Percentiles rank a stretch among this genome's conserved stretches.
Conservation (phyloP, 139 green algal genomes). For the Chlamydomonas incerta region DNA sequence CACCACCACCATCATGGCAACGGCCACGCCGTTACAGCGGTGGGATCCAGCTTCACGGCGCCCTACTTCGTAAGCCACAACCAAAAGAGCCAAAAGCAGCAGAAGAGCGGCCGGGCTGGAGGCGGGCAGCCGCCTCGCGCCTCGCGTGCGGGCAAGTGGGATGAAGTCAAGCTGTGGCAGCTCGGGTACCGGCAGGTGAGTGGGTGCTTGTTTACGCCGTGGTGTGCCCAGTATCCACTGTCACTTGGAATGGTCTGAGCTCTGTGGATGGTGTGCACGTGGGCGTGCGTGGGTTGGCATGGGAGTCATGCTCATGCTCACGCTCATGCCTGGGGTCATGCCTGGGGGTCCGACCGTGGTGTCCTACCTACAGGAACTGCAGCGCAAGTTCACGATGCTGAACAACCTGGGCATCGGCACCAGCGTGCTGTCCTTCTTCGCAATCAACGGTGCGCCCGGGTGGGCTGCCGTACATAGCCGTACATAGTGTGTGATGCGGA, state of each 20-base stretch:
- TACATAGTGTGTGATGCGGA: too few relatives aligned
- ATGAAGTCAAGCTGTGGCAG: conserved; percentile 48
- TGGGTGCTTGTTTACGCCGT: not conserved
- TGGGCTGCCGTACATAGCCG: too few relatives aligned
- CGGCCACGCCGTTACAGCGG: too few relatives aligned
- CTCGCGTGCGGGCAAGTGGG: conserved; percentile 22
- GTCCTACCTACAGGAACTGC: conserved; percentile 6
- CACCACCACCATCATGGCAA: too few relatives aligned
- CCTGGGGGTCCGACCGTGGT: not conserved
- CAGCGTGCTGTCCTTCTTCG: conserved; percentile 42
- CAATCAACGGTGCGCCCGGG: conserved; percentile 6
- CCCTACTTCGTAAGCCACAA: not conserved
- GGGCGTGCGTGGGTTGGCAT: not conserved
- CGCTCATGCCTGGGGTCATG: too few relatives aligned
- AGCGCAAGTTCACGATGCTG: conserved; percentile 13
- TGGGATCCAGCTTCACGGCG: too few relatives aligned
- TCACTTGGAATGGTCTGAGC: too few relatives aligned
- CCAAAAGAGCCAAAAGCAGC: not conserved
- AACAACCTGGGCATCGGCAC: conserved; percentile 15
- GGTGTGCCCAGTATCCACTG: too few relatives aligned
- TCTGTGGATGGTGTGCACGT: not conserved
- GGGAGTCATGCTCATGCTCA: too few relatives aligned
- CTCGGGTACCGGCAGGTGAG: conserved; percentile 36
- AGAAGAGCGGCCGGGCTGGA: too few relatives aligned
- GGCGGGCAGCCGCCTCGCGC: too few relatives aligned